These are phyloP conservation scores for Astragalus membranaceus DNA, from an alignment of 306 rosid species.

Conservation along the genomic window DNA sequence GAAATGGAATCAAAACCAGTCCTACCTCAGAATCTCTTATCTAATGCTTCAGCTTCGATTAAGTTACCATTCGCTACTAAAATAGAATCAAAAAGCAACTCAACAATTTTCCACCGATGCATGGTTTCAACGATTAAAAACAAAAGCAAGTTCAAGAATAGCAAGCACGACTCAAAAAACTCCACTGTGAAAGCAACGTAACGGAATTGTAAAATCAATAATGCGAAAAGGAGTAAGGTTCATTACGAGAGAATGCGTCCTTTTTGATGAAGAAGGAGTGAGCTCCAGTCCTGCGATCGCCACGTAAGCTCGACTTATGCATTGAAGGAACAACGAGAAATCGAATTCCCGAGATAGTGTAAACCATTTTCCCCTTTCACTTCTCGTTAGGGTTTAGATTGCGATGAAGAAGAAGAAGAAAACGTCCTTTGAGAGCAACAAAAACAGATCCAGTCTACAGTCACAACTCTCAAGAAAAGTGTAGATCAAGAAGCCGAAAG, in stretches of 20 bases:
- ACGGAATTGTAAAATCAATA: neutral
- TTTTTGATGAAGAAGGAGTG: conserved; percentile 35
- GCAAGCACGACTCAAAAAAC: neutral
- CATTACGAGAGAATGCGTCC: conserved; percentile 42
- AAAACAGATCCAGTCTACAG: neutral
- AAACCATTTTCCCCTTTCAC: conserved; percentile 44
- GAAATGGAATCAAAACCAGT: neutral
- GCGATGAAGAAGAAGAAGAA: neutral
- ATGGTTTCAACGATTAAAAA: neutral
- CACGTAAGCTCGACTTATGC: conserved; percentile 29
- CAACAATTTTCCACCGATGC: conserved; percentile 8
- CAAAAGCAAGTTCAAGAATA: neutral
- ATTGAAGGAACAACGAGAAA: conserved; percentile 47
- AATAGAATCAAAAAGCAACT: neutral
- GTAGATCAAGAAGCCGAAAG: conserved; percentile 29
- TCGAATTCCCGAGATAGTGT: conserved; percentile 67
- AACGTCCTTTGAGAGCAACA: neutral
- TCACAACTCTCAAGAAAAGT: neutral
- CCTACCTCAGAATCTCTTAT: neutral
- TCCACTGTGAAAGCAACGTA: neutral
- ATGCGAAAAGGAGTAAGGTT: conserved; percentile 5
- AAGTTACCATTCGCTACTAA: neutral
- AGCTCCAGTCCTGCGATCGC: conserved; percentile 33
- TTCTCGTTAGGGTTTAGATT: conserved; percentile 2
- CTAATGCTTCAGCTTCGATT: neutral